Evolutionary conservation across 2,329 filamentous ascomycete species (phyloP).

Genomic region (Aspergillus thermomutatus): DNA sequence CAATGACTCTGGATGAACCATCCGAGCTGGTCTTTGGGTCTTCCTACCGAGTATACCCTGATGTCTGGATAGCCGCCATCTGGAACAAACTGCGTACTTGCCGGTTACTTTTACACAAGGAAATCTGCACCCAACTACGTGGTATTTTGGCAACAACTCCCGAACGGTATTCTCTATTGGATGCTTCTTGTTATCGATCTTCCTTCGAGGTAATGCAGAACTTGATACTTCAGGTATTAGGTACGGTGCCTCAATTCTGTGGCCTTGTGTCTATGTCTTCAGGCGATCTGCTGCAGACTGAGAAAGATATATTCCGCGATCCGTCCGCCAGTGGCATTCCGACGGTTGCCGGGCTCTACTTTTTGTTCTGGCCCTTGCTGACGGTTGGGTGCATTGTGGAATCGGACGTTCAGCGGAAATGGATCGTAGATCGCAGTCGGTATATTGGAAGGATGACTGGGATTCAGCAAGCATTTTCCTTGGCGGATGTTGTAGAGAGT

Average conservation of each 20-base stretch:
- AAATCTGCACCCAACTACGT: slow-evolving; percentile 5
- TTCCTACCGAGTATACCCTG: slow-evolving; percentile 8
- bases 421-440: slow-evolving; percentile 10
- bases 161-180: neutral
- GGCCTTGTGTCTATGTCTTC: neutral
- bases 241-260: slow-evolving; percentile 1
- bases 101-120: slow-evolving; percentile 9
- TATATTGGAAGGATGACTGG: slow-evolving; percentile 9
- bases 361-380: slow-evolving; percentile 12
- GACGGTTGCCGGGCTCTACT: slow-evolving; percentile 8
- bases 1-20: neutral
- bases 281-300: neutral
- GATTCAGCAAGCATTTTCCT: slow-evolving; percentile 8
- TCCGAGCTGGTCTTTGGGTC: neutral
- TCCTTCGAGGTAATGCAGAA: neutral
- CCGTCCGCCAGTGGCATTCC: slow-evolving; percentile 1
- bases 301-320: neutral
- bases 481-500: slow-evolving; percentile 7
- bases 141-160: neutral
- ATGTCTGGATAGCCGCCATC: slow-evolving; percentile 11
- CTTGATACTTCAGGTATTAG: slow-evolving; percentile 2
- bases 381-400: slow-evolving; percentile 3
- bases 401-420: slow-evolving; percentile 3
- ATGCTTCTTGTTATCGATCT: neutral
- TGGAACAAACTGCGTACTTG: slow-evolving; percentile 15